Percentiles rank a stretch among this genome's conserved stretches.
Evolutionary conservation across 2,329 filamentous ascomycete species (phyloP).

Genomic region (Fusarium gaditjirri): DNA sequence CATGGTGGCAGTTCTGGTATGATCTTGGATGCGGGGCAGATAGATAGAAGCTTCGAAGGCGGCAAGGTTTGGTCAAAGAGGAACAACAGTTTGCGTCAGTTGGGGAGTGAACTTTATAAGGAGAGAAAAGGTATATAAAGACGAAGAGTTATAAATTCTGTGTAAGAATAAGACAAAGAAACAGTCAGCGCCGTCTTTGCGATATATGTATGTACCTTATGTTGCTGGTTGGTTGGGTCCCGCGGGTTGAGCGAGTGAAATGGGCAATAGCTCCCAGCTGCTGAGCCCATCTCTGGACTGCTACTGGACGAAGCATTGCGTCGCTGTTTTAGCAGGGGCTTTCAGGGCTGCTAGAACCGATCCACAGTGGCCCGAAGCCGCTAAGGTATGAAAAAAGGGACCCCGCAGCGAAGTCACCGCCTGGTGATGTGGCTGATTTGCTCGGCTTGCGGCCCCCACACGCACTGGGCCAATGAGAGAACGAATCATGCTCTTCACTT

Average conservation of each 20-base stretch:
- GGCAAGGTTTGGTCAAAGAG: conserved; percentile 3
- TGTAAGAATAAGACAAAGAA: conserved; percentile 29
- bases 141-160: conserved; percentile 11
- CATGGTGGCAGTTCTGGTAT: conserved; percentile 45
- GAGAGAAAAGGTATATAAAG: neutral
- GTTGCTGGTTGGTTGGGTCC: conserved; percentile 37
- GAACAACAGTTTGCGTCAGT: neutral
- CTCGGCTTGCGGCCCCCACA: conserved; percentile 34
- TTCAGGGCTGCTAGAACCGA: conserved; percentile 36
- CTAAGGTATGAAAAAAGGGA: conserved; percentile 28
- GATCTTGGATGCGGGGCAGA: conserved; percentile 25
- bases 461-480: conserved; percentile 28
- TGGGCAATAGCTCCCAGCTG: conserved; percentile 37
- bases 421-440: conserved; percentile 43
- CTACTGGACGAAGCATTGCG: conserved; percentile 17
- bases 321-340: conserved; percentile 28
- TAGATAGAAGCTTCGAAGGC: conserved; percentile 24
- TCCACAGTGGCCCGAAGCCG: conserved; percentile 40
- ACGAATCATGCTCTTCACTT: conserved; percentile 10
- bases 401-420: conserved; percentile 42
- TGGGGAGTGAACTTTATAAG: neutral
- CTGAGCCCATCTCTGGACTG: conserved; percentile 6
- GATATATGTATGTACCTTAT: conserved; percentile 46
- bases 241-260: conserved; percentile 24
- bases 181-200: conserved; percentile 32